Evolutionary conservation across 1,139 yeast genomes (phyloP).

Genomic region (Debaryomycetaceae sp.): DNA sequence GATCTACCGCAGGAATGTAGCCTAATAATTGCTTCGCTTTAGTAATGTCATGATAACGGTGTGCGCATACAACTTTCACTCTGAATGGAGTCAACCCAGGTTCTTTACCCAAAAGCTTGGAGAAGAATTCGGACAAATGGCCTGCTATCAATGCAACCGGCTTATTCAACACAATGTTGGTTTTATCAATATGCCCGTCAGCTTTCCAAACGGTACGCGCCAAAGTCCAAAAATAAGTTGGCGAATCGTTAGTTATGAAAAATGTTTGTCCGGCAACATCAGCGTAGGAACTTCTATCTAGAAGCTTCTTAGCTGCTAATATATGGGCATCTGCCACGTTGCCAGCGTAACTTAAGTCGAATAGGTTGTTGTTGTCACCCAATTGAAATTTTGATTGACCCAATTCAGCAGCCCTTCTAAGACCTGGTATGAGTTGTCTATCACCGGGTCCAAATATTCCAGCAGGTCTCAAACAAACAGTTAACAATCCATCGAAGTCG

Average conservation of each 20-base stretch:
- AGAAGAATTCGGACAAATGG: conserved; percentile 69
- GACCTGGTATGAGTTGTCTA: conserved; percentile 91
- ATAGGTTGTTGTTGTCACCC: conserved; percentile 89
- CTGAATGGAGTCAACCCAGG: conserved; percentile 97
- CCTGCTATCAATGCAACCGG: conserved; percentile 79
- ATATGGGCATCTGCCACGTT: conserved; percentile 97
- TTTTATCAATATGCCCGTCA: conserved; percentile 77
- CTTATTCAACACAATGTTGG: conserved; percentile 65
- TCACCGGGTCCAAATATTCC: conserved; percentile 99
- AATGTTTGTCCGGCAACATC: conserved; percentile 80
- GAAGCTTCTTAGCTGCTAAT: conserved; percentile 75
- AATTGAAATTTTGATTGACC: conserved; percentile 92
- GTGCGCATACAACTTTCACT: conserved; percentile 91
- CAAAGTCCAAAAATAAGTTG: conserved; percentile 95
- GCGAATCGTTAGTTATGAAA: conserved; percentile 90
- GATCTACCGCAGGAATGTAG: conserved; percentile 74
- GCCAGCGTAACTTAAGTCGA: conserved; percentile 99
- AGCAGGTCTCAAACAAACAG: conserved; percentile 92
- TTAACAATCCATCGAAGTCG: conserved; percentile 52
- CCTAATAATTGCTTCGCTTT: conserved; percentile 80
- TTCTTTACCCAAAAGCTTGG: conserved; percentile 71
- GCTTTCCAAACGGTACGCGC: conserved; percentile 98
- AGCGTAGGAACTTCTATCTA: conserved; percentile 37
- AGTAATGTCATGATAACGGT: conserved; percentile 85
- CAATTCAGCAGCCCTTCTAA: conserved; percentile 73